phyloP scores from a whole-genome alignment of 2,329 filamentous ascomycete genomes.

The Pseudocercospora cruenta region DNA sequence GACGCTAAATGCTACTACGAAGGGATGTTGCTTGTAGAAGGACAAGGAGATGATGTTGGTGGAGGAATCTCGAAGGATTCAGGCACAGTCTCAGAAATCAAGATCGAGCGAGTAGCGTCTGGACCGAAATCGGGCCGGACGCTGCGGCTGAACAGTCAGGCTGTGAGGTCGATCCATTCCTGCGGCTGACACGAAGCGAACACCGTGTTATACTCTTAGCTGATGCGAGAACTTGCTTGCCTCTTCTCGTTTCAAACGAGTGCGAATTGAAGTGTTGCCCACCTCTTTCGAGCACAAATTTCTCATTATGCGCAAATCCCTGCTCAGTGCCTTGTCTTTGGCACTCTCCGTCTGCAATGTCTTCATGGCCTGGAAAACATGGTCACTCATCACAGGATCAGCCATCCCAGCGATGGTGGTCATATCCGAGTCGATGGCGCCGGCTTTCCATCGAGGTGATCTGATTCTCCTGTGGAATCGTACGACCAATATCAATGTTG shows the following conservation, averaged over 20 bases:
- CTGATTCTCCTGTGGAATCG: slow-evolving; percentile 6
- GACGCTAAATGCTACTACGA: background rate
- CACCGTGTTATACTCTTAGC: background rate
- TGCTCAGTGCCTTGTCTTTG: background rate
- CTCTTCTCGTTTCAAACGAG: background rate
- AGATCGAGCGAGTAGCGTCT: background rate
- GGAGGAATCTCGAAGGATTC: background rate
- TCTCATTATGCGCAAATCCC: background rate
- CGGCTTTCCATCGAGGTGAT: slow-evolving; percentile 12
- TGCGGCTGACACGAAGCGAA: background rate
- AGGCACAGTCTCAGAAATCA: background rate
- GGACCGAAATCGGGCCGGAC: background rate
- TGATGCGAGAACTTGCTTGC: background rate
- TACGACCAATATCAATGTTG: background rate
- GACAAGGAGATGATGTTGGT: background rate
- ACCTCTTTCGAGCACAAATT: background rate
- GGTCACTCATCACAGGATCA: background rate
- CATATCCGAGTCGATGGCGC: slow-evolving; percentile 5
- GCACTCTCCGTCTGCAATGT: background rate
- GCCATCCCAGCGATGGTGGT: slow-evolving; percentile 6
- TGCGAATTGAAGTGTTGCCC: background rate
- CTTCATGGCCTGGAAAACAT: slow-evolving; percentile 3
- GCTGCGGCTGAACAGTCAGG: background rate
- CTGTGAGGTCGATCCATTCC: background rate
- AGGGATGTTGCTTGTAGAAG: background rate